phyloP scores from a whole-genome alignment of 1,284 basidiomycete genomes.

The Hortiboletus rubellus region DNA sequence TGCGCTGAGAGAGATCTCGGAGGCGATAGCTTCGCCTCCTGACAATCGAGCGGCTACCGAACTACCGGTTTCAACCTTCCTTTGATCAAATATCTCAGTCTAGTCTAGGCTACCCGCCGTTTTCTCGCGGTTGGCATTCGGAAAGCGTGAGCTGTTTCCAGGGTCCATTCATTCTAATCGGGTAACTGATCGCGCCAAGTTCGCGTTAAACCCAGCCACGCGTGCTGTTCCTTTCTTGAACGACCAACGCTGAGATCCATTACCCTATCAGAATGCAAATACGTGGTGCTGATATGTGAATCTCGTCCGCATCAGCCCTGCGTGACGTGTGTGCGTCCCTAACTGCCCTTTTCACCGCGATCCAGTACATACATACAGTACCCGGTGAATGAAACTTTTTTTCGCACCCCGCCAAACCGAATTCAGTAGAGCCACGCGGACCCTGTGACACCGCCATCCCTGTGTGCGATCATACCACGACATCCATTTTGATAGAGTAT shows the following conservation, averaged over 20 bases:
- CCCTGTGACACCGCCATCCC: constrained; percentile 5
- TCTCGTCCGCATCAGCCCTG: constrained; percentile 24
- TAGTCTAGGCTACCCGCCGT: constrained; percentile 9
- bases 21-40: constrained; percentile 36
- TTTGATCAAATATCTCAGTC: constrained; percentile 32
- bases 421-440: constrained; percentile 10
- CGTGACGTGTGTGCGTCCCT: constrained; percentile 14
- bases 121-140: constrained; percentile 30
- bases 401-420: constrained; percentile 6
- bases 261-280: constrained; percentile 31
- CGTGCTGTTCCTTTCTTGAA: constrained; percentile 24
- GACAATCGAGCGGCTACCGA: constrained; percentile 38
- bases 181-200: constrained; percentile 31
- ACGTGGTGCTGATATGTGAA: constrained; percentile 15
- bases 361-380: background rate
- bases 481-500: constrained; percentile 17
- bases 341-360: constrained; percentile 4
- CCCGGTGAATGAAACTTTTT: constrained; percentile 14
- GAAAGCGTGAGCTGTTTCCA: constrained; percentile 31
- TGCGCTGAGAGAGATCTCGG: constrained; percentile 34
- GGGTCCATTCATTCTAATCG: constrained; percentile 34
- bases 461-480: constrained; percentile 1
- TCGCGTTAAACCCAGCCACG: constrained; percentile 26
- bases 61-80: constrained; percentile 28
- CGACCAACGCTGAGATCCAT: constrained; percentile 7